phyloP scores from a whole-genome alignment of 345 rosid species.

The Microcos paniculata region DNA sequence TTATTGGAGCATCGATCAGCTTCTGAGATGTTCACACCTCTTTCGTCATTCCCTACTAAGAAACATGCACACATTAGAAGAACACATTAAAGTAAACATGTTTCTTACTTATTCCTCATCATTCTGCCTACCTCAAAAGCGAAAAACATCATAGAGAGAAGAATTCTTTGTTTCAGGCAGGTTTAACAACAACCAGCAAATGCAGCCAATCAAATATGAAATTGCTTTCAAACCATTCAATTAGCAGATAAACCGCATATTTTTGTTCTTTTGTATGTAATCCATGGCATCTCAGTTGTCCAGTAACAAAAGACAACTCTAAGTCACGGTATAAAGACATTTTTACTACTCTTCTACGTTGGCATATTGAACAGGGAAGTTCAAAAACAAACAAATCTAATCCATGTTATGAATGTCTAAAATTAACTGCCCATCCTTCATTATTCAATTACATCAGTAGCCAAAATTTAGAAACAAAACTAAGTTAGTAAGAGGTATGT shows the following conservation, averaged over 20 bases:
- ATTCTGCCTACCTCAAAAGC: background rate
- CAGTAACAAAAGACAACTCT: background rate
- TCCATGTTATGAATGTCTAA: background rate
- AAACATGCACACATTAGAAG: conserved; percentile 21
- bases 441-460: background rate
- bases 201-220: conserved; percentile 7
- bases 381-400: conserved; percentile 6
- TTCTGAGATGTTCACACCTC: conserved; percentile 25
- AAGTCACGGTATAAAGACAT: background rate
- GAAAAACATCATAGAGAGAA: background rate
- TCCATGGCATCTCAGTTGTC: background rate
- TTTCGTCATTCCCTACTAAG: conserved; percentile 48
- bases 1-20: conserved; percentile 41
- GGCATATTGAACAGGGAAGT: background rate
- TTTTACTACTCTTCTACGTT: background rate
- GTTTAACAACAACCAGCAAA: conserved; percentile 1
- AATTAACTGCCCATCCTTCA: background rate
- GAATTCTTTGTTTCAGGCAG: background rate
- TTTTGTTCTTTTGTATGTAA: conserved; percentile 7
- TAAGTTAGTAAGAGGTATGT: background rate
- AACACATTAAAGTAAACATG: background rate
- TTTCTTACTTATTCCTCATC: background rate
- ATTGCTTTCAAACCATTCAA: background rate
- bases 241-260: background rate
- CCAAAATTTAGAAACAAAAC: background rate